phyloP scores from a whole-genome alignment of 352 stramenopile genomes.

The Globisporangium viniferum region DNA sequence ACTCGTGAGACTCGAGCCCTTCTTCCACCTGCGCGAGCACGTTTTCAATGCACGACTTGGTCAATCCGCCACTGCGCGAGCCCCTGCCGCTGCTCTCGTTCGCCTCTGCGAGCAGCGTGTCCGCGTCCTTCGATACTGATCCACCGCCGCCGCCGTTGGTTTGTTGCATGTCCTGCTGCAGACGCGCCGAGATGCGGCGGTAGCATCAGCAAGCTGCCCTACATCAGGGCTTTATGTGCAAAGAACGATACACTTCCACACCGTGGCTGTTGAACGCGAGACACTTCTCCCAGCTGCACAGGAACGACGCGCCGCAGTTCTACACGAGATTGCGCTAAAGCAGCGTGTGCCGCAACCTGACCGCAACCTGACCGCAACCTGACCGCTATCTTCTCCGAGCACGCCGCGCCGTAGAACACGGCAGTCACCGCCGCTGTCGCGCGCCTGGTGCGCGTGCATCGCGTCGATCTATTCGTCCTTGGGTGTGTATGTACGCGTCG shows the following conservation, averaged over 20 bases:
- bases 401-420: constrained; percentile 27
- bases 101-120: background rate
- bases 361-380: no score
- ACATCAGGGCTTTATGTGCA: constrained; percentile 18
- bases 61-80: no score
- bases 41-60: constrained; percentile 15
- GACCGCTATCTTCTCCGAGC: constrained; percentile 12
- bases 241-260: constrained; percentile 1
- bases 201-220: constrained; percentile 25
- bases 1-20: constrained; percentile 76
- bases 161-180: constrained; percentile 33
- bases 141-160: constrained; percentile 26
- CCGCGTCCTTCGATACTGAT: constrained; percentile 22
- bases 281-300: constrained; percentile 12
- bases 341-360: constrained; percentile 6
- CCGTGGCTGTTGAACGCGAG: constrained; percentile 12
- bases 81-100: background rate
- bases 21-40: constrained; percentile 81
- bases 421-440: constrained; percentile 34
- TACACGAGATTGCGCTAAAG: constrained; percentile 27
- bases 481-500: background rate
- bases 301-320: constrained; percentile 13
- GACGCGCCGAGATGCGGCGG: constrained; percentile 15
- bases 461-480: constrained; percentile 83
- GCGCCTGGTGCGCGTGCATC: constrained; percentile 45